Evolutionary conservation across 371 early-diverging fungal species (phyloP), one percentile per base, ranked within the genome.

Genomic region (Smittium mucronatum): DNA sequence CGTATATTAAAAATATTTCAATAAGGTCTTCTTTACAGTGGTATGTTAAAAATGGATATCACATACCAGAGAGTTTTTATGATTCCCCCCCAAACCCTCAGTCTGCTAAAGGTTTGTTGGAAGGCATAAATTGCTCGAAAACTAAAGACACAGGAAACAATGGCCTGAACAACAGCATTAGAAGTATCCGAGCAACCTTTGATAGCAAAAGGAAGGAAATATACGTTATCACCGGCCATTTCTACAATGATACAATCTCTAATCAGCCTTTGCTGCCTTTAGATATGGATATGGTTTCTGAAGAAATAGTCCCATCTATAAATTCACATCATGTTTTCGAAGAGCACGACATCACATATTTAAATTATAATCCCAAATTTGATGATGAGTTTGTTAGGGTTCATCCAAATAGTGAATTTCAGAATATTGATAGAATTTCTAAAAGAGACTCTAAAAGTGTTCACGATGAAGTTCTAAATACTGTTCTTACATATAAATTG

Each of bases 201-300:
- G 93, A 94, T 72, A 64, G 78, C 0, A 82, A 83, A 17, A 70
- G 81, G 25, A 85, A 92, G 28, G 95, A 95, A 76, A 77, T 97
- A 5, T 90, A 90, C 73, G 88, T 95, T 47, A 72, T 77, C 21
- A 75, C 75, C 0, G 32, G 34, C 16, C 67, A 69, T 60, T 15
- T 70, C 17, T 26, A 21, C 16, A n/a, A 71, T 1, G 34, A 72
- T 15, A 64, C 57, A 5, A 34, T 67, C 21, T 32, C 64, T 70
- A 33, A 69, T 47, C 73, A 76, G 72, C 64, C 59, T 21, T 57
- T 76, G 29, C 31, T 70, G 65, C 57, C 71, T 0, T 58, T 69
- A 65, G 74, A 71, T 21, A 31, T 67, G 36, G 58, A 57, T 36
- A 67, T 72, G 34, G 63, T 69, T 25, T 57, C 68, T 15, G 30